Conservation (phyloP, 805 yeast species). For the Barnettozyma vustinii region DNA sequence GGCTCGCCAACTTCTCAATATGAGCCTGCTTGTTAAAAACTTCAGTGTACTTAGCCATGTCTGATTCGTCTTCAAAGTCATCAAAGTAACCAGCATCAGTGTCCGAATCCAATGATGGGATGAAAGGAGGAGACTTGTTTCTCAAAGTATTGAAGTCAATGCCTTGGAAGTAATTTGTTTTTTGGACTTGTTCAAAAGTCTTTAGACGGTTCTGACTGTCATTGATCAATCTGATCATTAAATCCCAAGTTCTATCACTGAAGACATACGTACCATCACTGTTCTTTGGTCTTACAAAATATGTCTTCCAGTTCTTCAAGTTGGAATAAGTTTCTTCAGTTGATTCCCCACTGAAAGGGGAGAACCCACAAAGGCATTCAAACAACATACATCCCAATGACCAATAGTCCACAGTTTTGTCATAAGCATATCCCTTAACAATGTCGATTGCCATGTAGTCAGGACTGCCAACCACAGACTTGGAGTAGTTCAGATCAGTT, state of each 20-base stretch:
- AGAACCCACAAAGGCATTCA: conserved; percentile 93
- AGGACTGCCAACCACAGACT: conserved; percentile 95
- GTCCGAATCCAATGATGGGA: conserved; percentile 94
- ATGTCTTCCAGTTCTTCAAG: conserved; percentile 86
- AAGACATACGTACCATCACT: conserved; percentile 89
- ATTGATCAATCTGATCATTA: conserved; percentile 74
- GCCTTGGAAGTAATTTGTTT: conserved; percentile 78
- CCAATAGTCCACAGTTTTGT: conserved; percentile 98
- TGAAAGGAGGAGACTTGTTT: conserved; percentile 80
- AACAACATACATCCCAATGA: conserved; percentile 95
- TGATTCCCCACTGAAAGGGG: conserved; percentile 92
- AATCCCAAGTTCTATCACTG: conserved; percentile 94
- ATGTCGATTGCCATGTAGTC: conserved; percentile 99
- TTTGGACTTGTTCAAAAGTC: conserved; percentile 74
- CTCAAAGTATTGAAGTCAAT: conserved; percentile 73
- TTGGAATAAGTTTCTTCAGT: conserved; percentile 94
- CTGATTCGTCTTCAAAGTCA: conserved; percentile 92
- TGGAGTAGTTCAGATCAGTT: conserved; percentile 77
- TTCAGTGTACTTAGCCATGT: conserved; percentile 96
- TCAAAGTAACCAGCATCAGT: conserved; percentile 99
- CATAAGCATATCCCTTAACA: conserved; percentile 78
- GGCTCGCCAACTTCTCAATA: conserved; percentile 73
- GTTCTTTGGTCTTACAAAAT: conserved; percentile 83
- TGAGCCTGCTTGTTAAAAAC: conserved; percentile 89
- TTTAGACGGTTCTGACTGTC: conserved; percentile 70